Evolutionary conservation across 768 basidiomycete species (phyloP), one percentile per base, ranked within the genome.

Genomic region (Pulveroboletus sp.): DNA sequence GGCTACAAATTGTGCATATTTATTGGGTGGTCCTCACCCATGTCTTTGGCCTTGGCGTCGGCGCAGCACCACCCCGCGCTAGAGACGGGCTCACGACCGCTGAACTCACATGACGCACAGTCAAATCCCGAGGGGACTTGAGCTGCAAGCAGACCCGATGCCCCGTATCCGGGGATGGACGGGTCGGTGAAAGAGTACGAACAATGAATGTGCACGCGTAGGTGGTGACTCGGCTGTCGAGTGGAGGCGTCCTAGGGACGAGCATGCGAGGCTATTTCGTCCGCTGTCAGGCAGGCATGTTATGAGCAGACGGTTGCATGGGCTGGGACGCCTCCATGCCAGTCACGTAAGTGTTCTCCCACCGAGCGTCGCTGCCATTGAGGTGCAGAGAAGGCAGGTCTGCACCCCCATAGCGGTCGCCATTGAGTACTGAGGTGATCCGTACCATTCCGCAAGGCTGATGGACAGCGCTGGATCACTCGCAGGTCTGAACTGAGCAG

Each of bases 241-340:
- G 5, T 17, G 36, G 36, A 37, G n/a, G 36, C 17, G 36, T 37
- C n/a, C 18, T 40, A 33, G 33, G 27, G 17, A 18, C 11, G 7
- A 33, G 18, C 27, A 32, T 41, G 30, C 33, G 35, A 49, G 17
- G 14, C 33, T 59, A 57, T 33, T 37, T 58, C 41, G 30, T 39
- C 57, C 57, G 52, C 46, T 55, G 52, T 50, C 27, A 28, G 27
- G 21, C 57, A 57, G 36, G 24, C 14, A 27, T 41, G 26, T 28
- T 24, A 14, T 11, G 41, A 30, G 21, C 21, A 21, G 26, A 30
- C 15, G 18, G 26, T 11, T 28, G 40, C 15, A 10, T 11, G 27
- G 24, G 28, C 28, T 18, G 18, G 39, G 9, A 39, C 14, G 21
- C 15, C 21, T 21, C 21, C 6, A 28, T 28, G 27, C 8, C 6